A percentile compares a stretch with the other conserved stretches of the same genome.
phyloP scores from a whole-genome alignment of 805 yeast species.

The Kockiozyma suomiensis region DNA sequence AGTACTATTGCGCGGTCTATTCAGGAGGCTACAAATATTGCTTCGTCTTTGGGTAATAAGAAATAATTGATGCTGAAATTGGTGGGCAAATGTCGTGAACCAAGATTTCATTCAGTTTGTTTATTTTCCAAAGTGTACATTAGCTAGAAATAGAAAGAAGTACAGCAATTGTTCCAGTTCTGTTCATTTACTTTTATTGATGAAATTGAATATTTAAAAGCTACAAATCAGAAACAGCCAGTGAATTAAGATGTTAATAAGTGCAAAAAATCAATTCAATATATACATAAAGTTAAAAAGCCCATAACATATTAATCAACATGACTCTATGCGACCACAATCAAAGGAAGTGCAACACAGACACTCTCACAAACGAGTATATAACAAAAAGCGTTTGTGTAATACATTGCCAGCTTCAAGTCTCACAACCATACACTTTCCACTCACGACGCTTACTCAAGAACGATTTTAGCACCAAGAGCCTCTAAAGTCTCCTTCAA shows the following conservation, averaged over 20 bases:
- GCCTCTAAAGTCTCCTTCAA: constrained; percentile 90
- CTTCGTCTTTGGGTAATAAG: constrained; percentile 33
- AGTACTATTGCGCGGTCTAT: constrained; percentile 85
- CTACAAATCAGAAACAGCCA: too few relatives aligned
- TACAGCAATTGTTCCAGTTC: too few relatives aligned
- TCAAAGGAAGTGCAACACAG: not conserved
- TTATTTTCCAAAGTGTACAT: not conserved
- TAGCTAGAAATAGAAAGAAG: constrained; percentile 1
- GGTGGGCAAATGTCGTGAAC: not conserved
- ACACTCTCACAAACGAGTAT: not conserved
- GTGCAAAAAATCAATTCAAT: not conserved
- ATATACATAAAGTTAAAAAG: constrained; percentile 9
- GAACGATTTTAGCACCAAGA: constrained; percentile 87
- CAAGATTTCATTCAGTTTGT: not conserved
- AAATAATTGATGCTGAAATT: constrained; percentile 3
- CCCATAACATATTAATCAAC: not conserved
- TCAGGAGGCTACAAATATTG: constrained; percentile 79
- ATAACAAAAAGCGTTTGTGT: not conserved
- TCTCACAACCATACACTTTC: not conserved
- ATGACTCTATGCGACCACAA: not conserved
- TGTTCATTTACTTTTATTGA: not conserved
- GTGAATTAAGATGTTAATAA: not conserved
- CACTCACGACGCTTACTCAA: constrained; percentile 61
- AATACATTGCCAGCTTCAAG: not conserved
- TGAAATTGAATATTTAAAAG: too few relatives aligned